Evolutionary conservation across 139 green algal genomes (phyloP).

Genomic region (Microglena sp.): DNA sequence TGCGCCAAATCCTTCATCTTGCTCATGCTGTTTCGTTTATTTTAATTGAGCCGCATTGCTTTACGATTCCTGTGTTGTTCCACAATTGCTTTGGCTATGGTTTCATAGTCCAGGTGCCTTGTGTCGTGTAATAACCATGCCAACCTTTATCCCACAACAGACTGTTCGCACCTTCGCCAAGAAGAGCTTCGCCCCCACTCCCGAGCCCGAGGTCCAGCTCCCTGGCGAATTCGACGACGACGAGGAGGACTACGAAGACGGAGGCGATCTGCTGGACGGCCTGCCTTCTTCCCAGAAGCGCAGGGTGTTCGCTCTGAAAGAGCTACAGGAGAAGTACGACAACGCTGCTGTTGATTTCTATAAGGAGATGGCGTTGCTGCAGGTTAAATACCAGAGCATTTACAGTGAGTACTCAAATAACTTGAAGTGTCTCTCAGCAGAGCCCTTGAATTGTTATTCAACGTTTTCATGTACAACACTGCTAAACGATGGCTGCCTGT

Average conservation of each 20-base stretch:
- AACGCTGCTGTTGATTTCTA: slow-evolving; percentile 20
- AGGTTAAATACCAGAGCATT: slow-evolving; percentile 34
- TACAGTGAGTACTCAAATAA: slow-evolving; percentile 24
- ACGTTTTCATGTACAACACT: no score
- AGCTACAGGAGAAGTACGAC: slow-evolving; percentile 28
- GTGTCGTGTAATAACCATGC: background rate
- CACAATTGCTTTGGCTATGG: background rate
- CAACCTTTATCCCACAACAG: background rate
- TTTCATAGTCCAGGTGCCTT: background rate
- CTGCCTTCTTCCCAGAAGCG: slow-evolving; percentile 9
- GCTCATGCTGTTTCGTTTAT: no score
- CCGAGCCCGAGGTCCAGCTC: background rate
- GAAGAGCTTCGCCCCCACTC: background rate
- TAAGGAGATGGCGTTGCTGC: slow-evolving; percentile 37
- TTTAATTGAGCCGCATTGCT: no score
- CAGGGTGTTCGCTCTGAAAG: slow-evolving; percentile 37
- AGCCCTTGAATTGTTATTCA: background rate
- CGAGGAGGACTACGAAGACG: slow-evolving; percentile 12
- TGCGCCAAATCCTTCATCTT: no score
- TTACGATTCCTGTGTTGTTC: no score
- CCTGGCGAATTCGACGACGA: slow-evolving; percentile 8
- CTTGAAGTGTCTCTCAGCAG: no score
- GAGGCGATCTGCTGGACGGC: slow-evolving; percentile 12
- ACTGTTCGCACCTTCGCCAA: background rate
- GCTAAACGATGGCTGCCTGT: no score